A percentile compares a stretch with the other conserved stretches of the same genome.
phyloP scores from a whole-genome alignment of 2,329 filamentous ascomycete species.

The Aspergillus eucalypticola region DNA sequence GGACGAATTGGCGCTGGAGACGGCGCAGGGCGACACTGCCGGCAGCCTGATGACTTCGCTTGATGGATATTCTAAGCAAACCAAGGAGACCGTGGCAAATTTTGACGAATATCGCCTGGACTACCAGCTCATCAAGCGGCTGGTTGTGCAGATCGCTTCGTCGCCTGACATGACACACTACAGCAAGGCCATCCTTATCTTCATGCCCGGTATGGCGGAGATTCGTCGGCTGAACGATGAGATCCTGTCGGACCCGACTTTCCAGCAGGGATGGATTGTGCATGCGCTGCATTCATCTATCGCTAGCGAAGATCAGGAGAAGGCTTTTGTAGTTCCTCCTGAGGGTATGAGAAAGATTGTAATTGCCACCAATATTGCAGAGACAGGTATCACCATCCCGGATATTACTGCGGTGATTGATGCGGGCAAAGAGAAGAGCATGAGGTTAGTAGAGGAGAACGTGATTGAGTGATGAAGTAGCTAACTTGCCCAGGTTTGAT shows the following conservation, averaged over 20 bases:
- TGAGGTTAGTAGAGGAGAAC: slow-evolving; percentile 52
- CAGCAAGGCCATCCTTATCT: slow-evolving; percentile 91
- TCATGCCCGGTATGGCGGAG: slow-evolving; percentile 91
- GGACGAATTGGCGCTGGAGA: slow-evolving; percentile 47
- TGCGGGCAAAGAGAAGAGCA: slow-evolving; percentile 94
- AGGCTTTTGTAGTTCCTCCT: slow-evolving; percentile 83
- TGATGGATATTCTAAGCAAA: slow-evolving; percentile 72
- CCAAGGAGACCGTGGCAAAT: slow-evolving; percentile 70
- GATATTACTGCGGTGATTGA: slow-evolving; percentile 97
- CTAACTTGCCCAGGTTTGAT: slow-evolving; percentile 66
- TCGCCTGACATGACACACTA: slow-evolving; percentile 67
- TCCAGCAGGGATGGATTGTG: slow-evolving; percentile 76
- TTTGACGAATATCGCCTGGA: slow-evolving; percentile 92
- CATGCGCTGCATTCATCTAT: slow-evolving; percentile 93
- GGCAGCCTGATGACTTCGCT: slow-evolving; percentile 66
- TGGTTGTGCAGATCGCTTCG: slow-evolving; percentile 74
- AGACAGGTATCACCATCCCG: slow-evolving; percentile 97
- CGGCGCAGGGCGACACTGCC: slow-evolving; percentile 53
- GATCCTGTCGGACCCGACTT: slow-evolving; percentile 72
- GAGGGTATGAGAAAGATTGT: slow-evolving; percentile 86
- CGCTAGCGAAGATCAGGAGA: slow-evolving; percentile 93
- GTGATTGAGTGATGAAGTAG: slow-evolving; percentile 1
- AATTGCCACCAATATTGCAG: slow-evolving; percentile 94
- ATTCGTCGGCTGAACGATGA: slow-evolving; percentile 87
- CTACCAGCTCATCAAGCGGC: slow-evolving; percentile 77